phyloP scores from a whole-genome alignment of 2,329 filamentous ascomycete genomes.

The Septoria linicola region DNA sequence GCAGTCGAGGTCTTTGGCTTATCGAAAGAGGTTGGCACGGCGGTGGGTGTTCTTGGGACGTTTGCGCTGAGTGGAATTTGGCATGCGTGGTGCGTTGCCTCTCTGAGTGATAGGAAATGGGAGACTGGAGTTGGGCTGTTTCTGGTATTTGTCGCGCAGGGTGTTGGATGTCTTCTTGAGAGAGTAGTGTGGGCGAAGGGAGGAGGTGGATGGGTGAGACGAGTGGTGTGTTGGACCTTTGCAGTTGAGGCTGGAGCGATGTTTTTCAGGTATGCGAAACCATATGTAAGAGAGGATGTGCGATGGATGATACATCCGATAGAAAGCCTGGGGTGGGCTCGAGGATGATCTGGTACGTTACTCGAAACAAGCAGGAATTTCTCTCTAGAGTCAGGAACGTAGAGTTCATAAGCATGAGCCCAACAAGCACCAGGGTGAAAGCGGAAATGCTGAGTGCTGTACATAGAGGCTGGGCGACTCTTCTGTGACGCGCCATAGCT shows the following conservation, averaged over 20 bases:
- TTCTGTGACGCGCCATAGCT: no score
- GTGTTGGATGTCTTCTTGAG: conserved; percentile 15
- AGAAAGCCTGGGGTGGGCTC: not conserved
- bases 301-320: not conserved
- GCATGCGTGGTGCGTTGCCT: conserved; percentile 16
- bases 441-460: no score
- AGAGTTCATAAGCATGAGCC: no score
- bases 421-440: no score
- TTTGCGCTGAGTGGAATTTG: conserved; percentile 16
- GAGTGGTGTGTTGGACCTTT: conserved; percentile 9
- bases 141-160: conserved; percentile 12
- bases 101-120: conserved; percentile 5
- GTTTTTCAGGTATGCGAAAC: not conserved
- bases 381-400: no score
- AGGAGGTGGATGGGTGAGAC: conserved; percentile 5
- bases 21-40: not conserved
- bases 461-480: no score
- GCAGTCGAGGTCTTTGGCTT: not conserved
- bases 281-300: conserved; percentile 3
- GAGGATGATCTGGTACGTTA: no score
- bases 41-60: conserved; percentile 6
- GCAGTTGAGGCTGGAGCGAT: conserved; percentile 11
- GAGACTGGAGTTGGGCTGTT: conserved; percentile 1
- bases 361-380: no score
- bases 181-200: conserved; percentile 3